Base-by-base conservation (phyloP, 139 green algal genomes). In the Micromonas commoda region DNA sequence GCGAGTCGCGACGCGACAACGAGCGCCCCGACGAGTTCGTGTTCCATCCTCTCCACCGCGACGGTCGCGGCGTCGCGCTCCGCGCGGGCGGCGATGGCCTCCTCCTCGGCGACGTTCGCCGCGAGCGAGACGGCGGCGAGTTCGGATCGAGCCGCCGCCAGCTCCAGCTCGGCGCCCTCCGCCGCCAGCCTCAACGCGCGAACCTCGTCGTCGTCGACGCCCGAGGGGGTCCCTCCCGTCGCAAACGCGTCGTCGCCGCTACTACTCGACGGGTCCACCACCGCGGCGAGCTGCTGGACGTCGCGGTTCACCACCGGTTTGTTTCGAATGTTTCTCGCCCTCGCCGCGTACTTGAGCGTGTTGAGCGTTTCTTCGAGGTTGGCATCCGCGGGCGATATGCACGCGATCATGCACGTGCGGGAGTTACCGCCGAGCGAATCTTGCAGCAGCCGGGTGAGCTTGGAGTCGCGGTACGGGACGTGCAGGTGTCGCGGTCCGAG, bases 271-370 rank as follows among this genome's bases (percentile, higher is more conserved):
- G 9, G 9, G 45, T 57, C 45, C 45, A 16, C 45, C 9, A 9
- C 9, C 45, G 45, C 16, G 9, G 45, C 45, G 9, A 16, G 9
- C 45, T 23, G 45, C 45, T 57, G 45, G 9, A 31, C 35, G 85
- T 97, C 91, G 0, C 89, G 75, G 78, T 98, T 97, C 26, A 98
- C 91, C 6, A 91, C 86, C n/a, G 93, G 93, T 82, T 94, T 97
- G 88, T 99, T 99, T 65, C 89, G 87, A 85, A 99, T 99, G 83
- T 93, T 89, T n/a, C 85, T 61, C 1, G 85, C 85, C 1, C 84
- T 73, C 29, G 70, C 34, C 3, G 84, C 84, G 63, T 89, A 88
- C 34, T 78, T 85, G 51, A 88, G 74, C 26, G 85, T 88, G 76
- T 84, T 88, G 37, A 87, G 73, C 0, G 85, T 88, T 52, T 88